Evolutionary conservation across 495 filamentous ascomycete genomes (phyloP).

Genomic region (Neurospora cerealis): DNA sequence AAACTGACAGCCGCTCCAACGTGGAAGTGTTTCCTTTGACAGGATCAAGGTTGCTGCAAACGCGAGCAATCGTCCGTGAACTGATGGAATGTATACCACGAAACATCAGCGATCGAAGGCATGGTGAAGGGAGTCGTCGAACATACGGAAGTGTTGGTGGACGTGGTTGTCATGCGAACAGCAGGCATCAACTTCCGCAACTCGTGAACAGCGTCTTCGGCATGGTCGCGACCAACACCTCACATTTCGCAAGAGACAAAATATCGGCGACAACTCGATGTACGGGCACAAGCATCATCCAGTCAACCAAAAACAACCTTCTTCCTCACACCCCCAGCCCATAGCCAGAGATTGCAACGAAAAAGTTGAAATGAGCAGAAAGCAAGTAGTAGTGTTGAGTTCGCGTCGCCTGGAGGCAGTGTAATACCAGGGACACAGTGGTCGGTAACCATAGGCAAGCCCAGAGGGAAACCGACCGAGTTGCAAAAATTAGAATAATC

Average conservation of each 20-base stretch:
- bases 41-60: background rate
- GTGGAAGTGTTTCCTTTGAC: background rate
- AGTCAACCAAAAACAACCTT: background rate
- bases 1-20: background rate
- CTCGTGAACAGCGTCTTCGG: background rate
- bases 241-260: background rate
- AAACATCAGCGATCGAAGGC: background rate
- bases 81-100: background rate
- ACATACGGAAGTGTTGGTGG: background rate
- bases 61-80: background rate
- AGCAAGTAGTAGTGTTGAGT: background rate
- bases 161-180: background rate
- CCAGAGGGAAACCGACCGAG: conserved; percentile 44
- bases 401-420: conserved; percentile 26
- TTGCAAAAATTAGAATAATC: conserved; percentile 74
- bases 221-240: background rate
- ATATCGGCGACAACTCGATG: too few species aligned
- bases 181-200: background rate
- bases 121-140: background rate
- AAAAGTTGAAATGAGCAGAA: conserved; percentile 5
- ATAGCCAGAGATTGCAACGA: conserved; percentile 18
- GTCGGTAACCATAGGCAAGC: conserved; percentile 19
- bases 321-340: conserved; percentile 21
- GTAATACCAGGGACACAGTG: conserved; percentile 26
- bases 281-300: background rate